Percentiles rank a stretch among this genome's conserved stretches.
Conservation (phyloP, 306 rosid genomes). For the Coriaria nepalensis region DNA sequence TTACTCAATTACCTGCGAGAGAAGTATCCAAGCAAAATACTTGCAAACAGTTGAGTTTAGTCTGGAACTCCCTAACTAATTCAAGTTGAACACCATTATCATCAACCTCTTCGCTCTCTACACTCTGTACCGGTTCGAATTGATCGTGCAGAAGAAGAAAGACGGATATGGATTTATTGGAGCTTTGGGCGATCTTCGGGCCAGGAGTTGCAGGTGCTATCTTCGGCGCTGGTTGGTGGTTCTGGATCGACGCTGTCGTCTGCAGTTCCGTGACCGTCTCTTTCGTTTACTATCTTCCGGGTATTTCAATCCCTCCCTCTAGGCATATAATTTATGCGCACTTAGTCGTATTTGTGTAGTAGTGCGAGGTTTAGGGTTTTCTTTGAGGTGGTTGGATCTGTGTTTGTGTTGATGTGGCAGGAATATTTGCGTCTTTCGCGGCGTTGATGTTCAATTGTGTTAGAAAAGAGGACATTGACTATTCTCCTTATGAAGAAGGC, state of each 20-base stretch:
- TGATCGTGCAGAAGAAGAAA: not conserved
- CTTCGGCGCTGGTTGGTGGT: slow-evolving; percentile 98
- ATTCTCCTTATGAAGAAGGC: slow-evolving; percentile 95
- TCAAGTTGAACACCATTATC: too few relatives aligned
- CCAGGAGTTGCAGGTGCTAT: slow-evolving; percentile 87
- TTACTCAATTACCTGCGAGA: too few relatives aligned
- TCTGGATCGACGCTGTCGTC: slow-evolving; percentile 98
- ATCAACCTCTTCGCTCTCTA: too few relatives aligned
- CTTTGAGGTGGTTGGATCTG: not conserved
- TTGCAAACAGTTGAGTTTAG: too few relatives aligned
- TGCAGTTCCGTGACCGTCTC: slow-evolving; percentile 74
- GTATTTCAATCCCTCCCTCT: slow-evolving; percentile 14
- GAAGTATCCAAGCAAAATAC: too few relatives aligned
- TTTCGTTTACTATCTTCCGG: slow-evolving; percentile 88
- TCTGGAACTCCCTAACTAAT: too few relatives aligned
- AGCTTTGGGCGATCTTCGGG: slow-evolving; percentile 92
- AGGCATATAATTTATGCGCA: not conserved
- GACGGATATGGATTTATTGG: slow-evolving; percentile 53
- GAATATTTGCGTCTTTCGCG: slow-evolving; percentile 85
- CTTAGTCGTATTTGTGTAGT: not conserved
- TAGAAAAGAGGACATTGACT: slow-evolving; percentile 84
- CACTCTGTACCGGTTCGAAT: too few relatives aligned
- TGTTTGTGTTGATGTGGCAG: slow-evolving; percentile 24
- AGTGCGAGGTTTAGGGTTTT: slow-evolving; percentile 25
- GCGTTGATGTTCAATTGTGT: slow-evolving; percentile 99